Evolutionary conservation across 129 eudicot genomes (phyloP).

Genomic region (Flaveria brownii): DNA sequence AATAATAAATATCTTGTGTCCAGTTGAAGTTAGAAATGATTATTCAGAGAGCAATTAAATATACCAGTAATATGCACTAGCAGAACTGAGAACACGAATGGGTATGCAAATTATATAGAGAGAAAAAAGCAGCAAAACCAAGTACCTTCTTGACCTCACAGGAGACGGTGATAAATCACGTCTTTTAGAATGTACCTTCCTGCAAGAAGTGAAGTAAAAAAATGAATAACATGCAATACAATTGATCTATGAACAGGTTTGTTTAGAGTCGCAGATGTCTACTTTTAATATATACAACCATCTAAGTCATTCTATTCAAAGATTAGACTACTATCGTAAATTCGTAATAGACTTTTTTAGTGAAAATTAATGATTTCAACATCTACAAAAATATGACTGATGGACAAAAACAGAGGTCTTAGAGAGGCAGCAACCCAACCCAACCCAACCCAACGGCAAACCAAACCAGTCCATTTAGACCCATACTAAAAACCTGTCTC

Average conservation of each 20-base stretch:
- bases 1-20: constrained; percentile 1
- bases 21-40: constrained; percentile 11
- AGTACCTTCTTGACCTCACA: constrained; percentile 85
- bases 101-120: background rate
- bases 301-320: background rate
- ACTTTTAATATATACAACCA: background rate
- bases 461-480: background rate
- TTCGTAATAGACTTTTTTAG: background rate
- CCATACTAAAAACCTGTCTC: background rate
- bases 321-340: background rate
- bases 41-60: constrained; percentile 15
- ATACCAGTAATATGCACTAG: constrained; percentile 6
- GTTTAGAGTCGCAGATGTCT: background rate
- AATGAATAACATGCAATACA: constrained; percentile 19
- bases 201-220: constrained; percentile 35
- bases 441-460: no score
- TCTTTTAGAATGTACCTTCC: constrained; percentile 63
- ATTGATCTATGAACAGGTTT: background rate
- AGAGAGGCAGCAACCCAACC: background rate
- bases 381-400: background rate
- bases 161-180: constrained; percentile 76
- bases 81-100: constrained; percentile 2
- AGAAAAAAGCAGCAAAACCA: constrained; percentile 7
- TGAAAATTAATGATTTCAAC: background rate
- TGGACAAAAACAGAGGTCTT: background rate